phyloP scores from a whole-genome alignment of 2,329 filamentous ascomycete genomes.

The Pseudogymnoascus sp. region DNA sequence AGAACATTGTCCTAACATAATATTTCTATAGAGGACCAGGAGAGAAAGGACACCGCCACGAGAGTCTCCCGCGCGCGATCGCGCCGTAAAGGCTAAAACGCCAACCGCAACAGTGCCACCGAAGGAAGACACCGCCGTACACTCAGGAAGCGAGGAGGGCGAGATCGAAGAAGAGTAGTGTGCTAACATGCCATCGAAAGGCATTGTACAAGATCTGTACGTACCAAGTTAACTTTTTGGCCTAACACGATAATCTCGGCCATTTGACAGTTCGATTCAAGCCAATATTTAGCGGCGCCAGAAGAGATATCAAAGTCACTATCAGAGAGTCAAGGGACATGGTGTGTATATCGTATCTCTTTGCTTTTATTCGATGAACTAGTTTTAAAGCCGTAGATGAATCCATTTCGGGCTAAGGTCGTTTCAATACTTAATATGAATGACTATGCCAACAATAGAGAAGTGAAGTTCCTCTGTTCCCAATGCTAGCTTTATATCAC shows the following conservation, averaged over 20 bases:
- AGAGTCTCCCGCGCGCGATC: slow-evolving; percentile 49
- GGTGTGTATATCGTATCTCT: slow-evolving; percentile 8
- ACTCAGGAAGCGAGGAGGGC: slow-evolving; percentile 88
- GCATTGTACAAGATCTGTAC: slow-evolving; percentile 25
- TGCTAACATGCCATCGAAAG: not conserved
- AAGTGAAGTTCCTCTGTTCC: not conserved
- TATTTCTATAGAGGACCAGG: slow-evolving; percentile 43
- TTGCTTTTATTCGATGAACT: slow-evolving; percentile 9
- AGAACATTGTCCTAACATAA: slow-evolving; percentile 6
- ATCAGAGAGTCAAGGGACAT: not conserved
- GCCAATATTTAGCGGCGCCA: not conserved
- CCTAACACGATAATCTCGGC: slow-evolving; percentile 28
- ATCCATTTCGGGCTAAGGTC: slow-evolving; percentile 6
- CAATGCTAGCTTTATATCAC: slow-evolving; percentile 7
- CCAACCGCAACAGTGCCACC: slow-evolving; percentile 35
- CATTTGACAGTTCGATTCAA: not conserved
- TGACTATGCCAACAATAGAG: slow-evolving; percentile 6
- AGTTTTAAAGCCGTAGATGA: slow-evolving; percentile 3
- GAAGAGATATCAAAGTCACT: not conserved
- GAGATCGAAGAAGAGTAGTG: slow-evolving; percentile 75
- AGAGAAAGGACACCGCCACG: slow-evolving; percentile 46
- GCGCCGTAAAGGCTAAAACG: slow-evolving; percentile 50
- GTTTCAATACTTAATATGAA: slow-evolving; percentile 4
- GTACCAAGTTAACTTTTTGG: slow-evolving; percentile 24
- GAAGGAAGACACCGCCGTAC: slow-evolving; percentile 39